Evolutionary conservation across 345 rosid genomes (phyloP).

Genomic region (Raphanus sativus): DNA sequence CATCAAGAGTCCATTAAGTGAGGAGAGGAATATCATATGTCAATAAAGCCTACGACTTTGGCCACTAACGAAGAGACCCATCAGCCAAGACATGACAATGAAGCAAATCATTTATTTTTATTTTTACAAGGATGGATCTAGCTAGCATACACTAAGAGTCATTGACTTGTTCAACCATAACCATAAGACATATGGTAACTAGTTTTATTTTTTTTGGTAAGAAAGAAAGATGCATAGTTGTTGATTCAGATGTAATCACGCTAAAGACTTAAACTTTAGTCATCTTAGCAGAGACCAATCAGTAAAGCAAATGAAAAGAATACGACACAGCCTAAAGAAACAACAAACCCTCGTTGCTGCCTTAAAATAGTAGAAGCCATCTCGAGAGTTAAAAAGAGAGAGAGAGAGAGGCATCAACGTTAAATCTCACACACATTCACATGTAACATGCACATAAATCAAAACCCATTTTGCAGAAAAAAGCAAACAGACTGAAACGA

Average conservation of each 20-base stretch:
- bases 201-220: neutral
- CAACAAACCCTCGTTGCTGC: neutral
- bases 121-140: conserved; percentile 8
- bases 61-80: conserved; percentile 8
- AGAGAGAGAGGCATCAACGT: conserved; percentile 52
- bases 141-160: neutral
- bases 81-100: neutral
- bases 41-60: conserved; percentile 15
- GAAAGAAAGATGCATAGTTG: conserved; percentile 18
- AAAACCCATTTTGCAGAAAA: conserved; percentile 41
- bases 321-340: neutral
- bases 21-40: conserved; percentile 32
- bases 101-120: neutral
- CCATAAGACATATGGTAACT: neutral
- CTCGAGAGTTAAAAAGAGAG: neutral
- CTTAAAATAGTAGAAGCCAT: neutral
- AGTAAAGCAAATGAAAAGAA: neutral
- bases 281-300: neutral
- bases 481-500: conserved; percentile 10
- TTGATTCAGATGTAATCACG: conserved; percentile 3
- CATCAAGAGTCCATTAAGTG: neutral
- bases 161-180: neutral
- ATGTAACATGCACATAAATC: conserved; percentile 40
- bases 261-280: conserved; percentile 5
- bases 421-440: conserved; percentile 35